These are phyloP conservation scores for Blumeriella jaapii DNA, from an alignment of 2,329 filamentous ascomycete genomes.

Conservation along the genomic window DNA sequence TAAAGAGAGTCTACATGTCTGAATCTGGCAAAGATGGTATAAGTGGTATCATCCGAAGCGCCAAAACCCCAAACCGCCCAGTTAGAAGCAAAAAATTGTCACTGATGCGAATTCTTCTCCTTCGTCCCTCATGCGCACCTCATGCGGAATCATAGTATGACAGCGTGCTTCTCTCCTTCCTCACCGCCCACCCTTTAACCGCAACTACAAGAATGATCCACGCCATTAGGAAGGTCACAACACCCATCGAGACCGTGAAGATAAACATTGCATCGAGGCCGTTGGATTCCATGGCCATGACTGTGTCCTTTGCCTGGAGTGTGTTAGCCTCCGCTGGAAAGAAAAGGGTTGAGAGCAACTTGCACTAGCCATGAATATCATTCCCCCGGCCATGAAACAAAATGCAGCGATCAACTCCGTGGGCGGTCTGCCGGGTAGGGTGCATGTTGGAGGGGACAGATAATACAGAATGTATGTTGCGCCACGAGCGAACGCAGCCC, in stretches of 20 bases:
- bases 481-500: conserved; percentile 65
- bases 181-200: conserved; percentile 75
- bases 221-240: conserved; percentile 75
- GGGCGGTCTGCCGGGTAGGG: conserved; percentile 73
- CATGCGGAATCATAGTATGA: conserved; percentile 1
- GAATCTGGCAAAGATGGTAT: background rate
- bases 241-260: conserved; percentile 77
- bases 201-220: conserved; percentile 70
- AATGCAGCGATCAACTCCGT: conserved; percentile 84
- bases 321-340: background rate
- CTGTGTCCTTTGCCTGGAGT: conserved; percentile 59
- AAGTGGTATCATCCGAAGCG: conserved; percentile 6
- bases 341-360: conserved; percentile 29
- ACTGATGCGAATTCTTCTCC: too few species aligned
- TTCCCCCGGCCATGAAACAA: conserved; percentile 73
- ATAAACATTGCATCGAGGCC: conserved; percentile 83
- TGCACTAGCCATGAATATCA: conserved; percentile 87
- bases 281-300: conserved; percentile 65
- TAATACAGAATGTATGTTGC: conserved; percentile 73
- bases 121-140: background rate
- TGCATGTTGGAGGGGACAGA: conserved; percentile 67
- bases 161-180: conserved; percentile 27
- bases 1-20: too few species aligned
- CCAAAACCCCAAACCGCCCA: conserved; percentile 3
- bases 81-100: too few species aligned